phyloP scores from a whole-genome alignment of 2,329 filamentous ascomycete genomes.

The Colletotrichum scovillei region DNA sequence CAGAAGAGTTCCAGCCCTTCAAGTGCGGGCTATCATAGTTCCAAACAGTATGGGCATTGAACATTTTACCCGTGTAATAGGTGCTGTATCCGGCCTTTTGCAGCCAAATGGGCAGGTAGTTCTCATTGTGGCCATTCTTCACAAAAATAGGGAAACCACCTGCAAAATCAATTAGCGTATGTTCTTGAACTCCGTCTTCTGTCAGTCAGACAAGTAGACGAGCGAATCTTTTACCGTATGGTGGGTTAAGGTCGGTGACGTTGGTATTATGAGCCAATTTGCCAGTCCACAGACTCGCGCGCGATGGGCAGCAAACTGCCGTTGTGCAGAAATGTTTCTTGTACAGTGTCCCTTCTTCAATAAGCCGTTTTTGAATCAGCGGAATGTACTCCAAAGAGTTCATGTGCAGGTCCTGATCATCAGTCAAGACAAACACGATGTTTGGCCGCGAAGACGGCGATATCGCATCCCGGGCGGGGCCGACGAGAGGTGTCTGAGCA shows the following conservation, averaged over 20 bases:
- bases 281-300: conserved; percentile 71
- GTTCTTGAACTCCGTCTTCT: accelerated
- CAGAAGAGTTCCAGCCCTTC: conserved; percentile 66
- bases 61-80: conserved; percentile 67
- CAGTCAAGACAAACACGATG: conserved; percentile 73
- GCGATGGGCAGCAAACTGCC: conserved; percentile 72
- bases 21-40: conserved; percentile 64
- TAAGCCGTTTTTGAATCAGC: conserved; percentile 63
- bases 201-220: too few species aligned
- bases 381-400: conserved; percentile 70
- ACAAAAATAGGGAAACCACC: conserved; percentile 62
- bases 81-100: conserved; percentile 63
- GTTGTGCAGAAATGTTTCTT: conserved; percentile 73
- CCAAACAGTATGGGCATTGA: conserved; percentile 59
- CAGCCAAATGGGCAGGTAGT: conserved; percentile 63
- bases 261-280: conserved; percentile 74
- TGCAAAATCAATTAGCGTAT: conserved; percentile 38
- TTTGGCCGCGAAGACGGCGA: conserved; percentile 54
- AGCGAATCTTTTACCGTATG: conserved; percentile 63
- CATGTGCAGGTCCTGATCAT: conserved; percentile 74
- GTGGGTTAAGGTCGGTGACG: conserved; percentile 63
- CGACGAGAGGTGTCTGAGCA: conserved; percentile 22
- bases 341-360: conserved; percentile 67
- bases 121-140: conserved; percentile 59
- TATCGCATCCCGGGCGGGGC: not conserved